Percentiles rank a stretch among this genome's conserved stretches.
phyloP scores from a whole-genome alignment of 2,329 filamentous ascomycete genomes.

The Xylaria hypoxylon region DNA sequence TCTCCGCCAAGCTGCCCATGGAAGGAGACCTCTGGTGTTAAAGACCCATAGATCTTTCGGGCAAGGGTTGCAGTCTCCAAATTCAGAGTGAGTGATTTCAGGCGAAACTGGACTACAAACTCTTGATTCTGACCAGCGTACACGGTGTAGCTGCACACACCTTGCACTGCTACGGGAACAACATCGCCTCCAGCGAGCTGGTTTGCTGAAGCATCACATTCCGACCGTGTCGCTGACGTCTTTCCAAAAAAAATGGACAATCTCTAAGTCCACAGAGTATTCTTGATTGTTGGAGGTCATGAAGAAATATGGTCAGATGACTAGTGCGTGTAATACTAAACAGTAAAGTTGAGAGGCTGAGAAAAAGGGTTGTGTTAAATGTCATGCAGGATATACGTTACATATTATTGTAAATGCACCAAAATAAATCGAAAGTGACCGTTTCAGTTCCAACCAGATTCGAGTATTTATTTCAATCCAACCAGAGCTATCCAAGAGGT shows the following conservation, averaged over 20 bases:
- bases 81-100: slow-evolving; percentile 17
- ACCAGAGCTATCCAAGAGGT: no score
- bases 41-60: slow-evolving; percentile 9
- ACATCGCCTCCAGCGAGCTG: slow-evolving; percentile 20
- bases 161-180: slow-evolving; percentile 15
- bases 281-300: no score
- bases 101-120: slow-evolving; percentile 29
- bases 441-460: no score
- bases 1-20: slow-evolving; percentile 22
- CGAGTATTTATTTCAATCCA: no score
- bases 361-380: no score
- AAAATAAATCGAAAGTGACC: no score
- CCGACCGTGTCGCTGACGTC: slow-evolving; percentile 13
- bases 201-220: slow-evolving; percentile 16
- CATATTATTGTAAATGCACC: no score
- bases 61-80: slow-evolving; percentile 4
- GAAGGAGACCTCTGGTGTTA: slow-evolving; percentile 24
- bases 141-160: slow-evolving; percentile 26
- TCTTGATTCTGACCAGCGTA: slow-evolving; percentile 20
- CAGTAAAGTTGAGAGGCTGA: no score
- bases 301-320: no score
- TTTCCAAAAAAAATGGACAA: slow-evolving; percentile 17
- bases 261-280: slow-evolving; percentile 29
- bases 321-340: no score
- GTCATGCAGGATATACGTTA: no score